Percentiles rank a stretch among this genome's conserved stretches.
Conservation (phyloP, 2,329 filamentous ascomycete species). For the Venturia nashicola region DNA sequence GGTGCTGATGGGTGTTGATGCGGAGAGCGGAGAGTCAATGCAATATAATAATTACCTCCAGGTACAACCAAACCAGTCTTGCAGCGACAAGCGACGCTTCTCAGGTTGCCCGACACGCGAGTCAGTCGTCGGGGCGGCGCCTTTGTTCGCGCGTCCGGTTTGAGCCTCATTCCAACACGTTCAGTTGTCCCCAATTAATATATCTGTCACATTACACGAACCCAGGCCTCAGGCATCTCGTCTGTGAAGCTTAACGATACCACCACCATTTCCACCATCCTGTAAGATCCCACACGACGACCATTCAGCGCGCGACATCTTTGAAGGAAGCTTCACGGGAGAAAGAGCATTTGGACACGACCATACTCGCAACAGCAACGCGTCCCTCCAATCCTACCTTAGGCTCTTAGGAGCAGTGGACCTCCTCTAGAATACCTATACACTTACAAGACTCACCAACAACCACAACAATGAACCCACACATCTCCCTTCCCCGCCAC, state of each 20-base stretch:
- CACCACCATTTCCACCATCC: not conserved
- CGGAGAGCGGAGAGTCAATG: not conserved
- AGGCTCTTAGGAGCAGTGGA: not conserved
- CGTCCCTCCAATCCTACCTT: not conserved
- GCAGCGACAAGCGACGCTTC: no score
- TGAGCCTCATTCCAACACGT: not conserved
- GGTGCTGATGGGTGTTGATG: not conserved
- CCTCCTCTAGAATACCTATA: not conserved
- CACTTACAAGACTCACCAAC: not conserved
- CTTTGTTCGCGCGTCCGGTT: not conserved
- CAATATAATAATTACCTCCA: not conserved
- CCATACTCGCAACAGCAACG: not conserved
- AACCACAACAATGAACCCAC: slow-evolving; percentile 38
- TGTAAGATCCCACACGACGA: not conserved
- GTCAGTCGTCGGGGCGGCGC: no score
- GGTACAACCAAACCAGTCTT: no score
- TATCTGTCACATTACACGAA: not conserved
- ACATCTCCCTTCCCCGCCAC: slow-evolving; percentile 47
- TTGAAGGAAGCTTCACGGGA: no score
- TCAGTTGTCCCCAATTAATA: not conserved
- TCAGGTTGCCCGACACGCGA: no score
- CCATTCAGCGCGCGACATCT: no score
- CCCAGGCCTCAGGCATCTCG: not conserved
- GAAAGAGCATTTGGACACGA: no score
- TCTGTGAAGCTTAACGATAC: not conserved